Evolutionary conservation across 2,329 filamentous ascomycete species (phyloP), one percentile per base, ranked within the genome.

Genomic region (Clonostachys rosea): DNA sequence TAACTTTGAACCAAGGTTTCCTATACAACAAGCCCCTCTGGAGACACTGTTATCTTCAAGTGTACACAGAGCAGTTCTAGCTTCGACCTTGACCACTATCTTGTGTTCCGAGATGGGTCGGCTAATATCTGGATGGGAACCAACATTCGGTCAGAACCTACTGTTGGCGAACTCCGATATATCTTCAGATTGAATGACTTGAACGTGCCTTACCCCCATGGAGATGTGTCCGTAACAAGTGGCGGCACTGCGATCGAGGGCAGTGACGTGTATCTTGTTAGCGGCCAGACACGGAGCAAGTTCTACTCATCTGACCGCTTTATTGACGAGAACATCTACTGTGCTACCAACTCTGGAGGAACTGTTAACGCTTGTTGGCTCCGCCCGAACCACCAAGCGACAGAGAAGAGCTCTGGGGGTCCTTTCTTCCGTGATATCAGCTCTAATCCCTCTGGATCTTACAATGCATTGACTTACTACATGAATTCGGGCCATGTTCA

Each of bases 261-360:
- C 40, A 75, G 70, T 1, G 78, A 81, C 49, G 76, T 80, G 48
- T 87, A 76, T 56, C 50, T 81, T 8, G 79, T 87, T 40, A 64
- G 70, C 51, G 78, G 81, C 18, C 68, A 87, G 60, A 87, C 83
- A 0, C 76, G 83, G 39, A 81, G 78, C 63, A 87, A 87, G 61
- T 87, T 87, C 69, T 87, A 84, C 66, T 84, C 80, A 3, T 82
- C 78, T 49, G 71, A 84, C 51, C 74, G 83, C 16, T 87, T 85
- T 63, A 86, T 87, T 57, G 84, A 87, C 58, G 82, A 85, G 54
- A 68, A 78, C 41, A 73, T 77, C 24, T 82, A 84, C 59, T 87
- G 83, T 61, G 78, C 83, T 36, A 75, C 73, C 49, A 75, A 76
- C 18, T 69, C 67, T 49, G 64, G 61, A 33, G 56, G 59, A 46